Evolutionary conservation across 2,329 filamentous ascomycete species (phyloP), one percentile per base, ranked within the genome.

Genomic region (Diaporthe eres): DNA sequence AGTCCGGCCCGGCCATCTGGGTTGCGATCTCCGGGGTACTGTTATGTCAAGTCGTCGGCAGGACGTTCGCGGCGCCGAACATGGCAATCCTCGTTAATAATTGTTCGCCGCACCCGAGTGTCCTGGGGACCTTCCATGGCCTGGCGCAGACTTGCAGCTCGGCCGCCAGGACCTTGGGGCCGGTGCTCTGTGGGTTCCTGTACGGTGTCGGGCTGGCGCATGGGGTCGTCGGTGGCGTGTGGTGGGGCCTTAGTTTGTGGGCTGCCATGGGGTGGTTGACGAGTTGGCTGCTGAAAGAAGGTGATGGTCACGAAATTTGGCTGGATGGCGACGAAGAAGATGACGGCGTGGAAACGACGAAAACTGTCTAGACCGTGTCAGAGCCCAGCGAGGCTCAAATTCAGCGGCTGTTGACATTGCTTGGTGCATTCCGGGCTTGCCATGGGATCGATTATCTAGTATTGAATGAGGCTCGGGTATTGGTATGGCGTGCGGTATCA

Each of bases 291-390:
- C 89, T 93, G 12, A 84, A 83, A 71, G 92, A 93, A 78, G 91
- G 92, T 0, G 85, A 92, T 79, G 92, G 92, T 0, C 91, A 93
- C 81, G 92, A 93, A 81, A 90, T 93, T 61, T 87, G 91, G 86
- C 81, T 93, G 2, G 90, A 92, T 39, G 92, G 91, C 0, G 92
- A 93, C 77, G 87, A 90, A 39, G 88, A 89, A 44, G 85, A 85
- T 0, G 81, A 83, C 0, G 80, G 81, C 70, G 81, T 80, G 7
- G 73, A 65, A 31, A 65, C 22, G 25, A 53, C 25, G 22, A 49
- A 74, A 7, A n/a, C 28, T 7, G 47, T 68, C 4, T 68, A 51
- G n/a, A 0, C 15, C 12, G 1, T 51, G 1, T 42, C 31, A 19
- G 12, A 22, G 15, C 31, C 19, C 1, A 19, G 28, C 19, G 6